Percentiles rank a stretch among this genome's conserved stretches.
Conservation (phyloP, 352 stramenopile species). For the Nothophytophthora sp. region DNA sequence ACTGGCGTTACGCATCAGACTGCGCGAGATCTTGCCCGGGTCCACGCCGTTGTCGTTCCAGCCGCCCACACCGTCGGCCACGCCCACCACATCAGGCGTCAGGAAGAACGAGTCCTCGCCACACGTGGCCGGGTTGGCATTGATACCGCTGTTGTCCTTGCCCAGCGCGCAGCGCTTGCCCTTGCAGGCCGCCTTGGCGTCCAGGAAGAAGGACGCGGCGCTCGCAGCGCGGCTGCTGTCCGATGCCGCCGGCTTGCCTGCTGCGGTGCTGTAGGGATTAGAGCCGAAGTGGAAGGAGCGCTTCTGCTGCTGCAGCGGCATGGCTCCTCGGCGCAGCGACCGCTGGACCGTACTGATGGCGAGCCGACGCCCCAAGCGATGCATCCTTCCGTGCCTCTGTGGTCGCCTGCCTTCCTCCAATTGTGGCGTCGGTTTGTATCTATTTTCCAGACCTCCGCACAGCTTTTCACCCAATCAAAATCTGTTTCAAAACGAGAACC, state of each 20-base stretch:
- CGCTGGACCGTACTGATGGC: conserved; percentile 21
- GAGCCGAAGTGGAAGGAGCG: conserved; percentile 28
- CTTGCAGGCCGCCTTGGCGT: conserved; percentile 72
- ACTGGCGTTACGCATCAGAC: conserved; percentile 68
- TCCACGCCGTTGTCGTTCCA: conserved; percentile 87
- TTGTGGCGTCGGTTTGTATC: too few species aligned
- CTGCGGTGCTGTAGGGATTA: neutral
- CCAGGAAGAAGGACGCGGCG: conserved; percentile 62
- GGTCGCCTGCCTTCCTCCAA: conserved; percentile 14
- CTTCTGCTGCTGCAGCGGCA: conserved; percentile 22
- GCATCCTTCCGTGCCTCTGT: conserved; percentile 20
- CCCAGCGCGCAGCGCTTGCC: conserved; percentile 63
- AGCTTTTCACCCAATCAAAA: conserved; percentile 30
- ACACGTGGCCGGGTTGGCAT: conserved; percentile 48
- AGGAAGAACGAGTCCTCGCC: conserved; percentile 83
- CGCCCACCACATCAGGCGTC: conserved; percentile 57
- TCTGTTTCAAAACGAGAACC: too few species aligned
- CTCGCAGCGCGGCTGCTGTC: conserved; percentile 21
- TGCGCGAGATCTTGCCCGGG: conserved; percentile 74
- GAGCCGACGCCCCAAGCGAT: conserved; percentile 16
- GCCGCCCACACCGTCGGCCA: conserved; percentile 74
- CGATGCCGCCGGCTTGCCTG: conserved; percentile 9
- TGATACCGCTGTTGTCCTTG: conserved; percentile 47
- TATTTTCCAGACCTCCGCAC: too few species aligned
- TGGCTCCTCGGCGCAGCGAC: conserved; percentile 18